Percentiles rank a stretch among this genome's conserved stretches.
Evolutionary conservation across 192 early-diverging fungal genomes (phyloP).

Genomic region (Spizellomyces punctatus): DNA sequence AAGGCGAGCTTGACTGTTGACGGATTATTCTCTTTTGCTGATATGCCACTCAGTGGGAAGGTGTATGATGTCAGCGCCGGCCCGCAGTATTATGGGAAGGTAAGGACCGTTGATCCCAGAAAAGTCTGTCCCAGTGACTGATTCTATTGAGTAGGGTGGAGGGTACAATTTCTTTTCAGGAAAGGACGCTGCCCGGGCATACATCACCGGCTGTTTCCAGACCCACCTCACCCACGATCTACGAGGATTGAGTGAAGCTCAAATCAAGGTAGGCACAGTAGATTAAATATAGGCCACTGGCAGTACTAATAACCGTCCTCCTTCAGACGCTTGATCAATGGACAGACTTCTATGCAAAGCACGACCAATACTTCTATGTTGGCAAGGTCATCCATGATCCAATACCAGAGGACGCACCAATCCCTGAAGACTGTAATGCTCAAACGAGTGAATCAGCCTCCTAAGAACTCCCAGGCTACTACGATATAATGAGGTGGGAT

Average conservation of each 20-base stretch:
- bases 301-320: neutral
- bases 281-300: neutral
- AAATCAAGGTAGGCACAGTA: slow-evolving; percentile 67
- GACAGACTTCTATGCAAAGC: slow-evolving; percentile 86
- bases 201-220: slow-evolving; percentile 92
- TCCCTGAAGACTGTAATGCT: slow-evolving; percentile 72
- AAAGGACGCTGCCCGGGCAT: slow-evolving; percentile 90
- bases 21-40: neutral
- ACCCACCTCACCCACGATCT: slow-evolving; percentile 93
- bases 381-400: slow-evolving; percentile 80
- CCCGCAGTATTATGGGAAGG: slow-evolving; percentile 76
- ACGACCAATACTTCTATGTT: slow-evolving; percentile 84
- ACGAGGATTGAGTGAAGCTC: slow-evolving; percentile 72
- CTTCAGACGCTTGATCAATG: slow-evolving; percentile 71
- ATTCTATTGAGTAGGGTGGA: slow-evolving; percentile 51
- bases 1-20: neutral
- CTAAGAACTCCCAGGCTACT: too few relatives aligned
- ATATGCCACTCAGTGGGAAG: slow-evolving; percentile 68
- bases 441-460: too few relatives aligned
- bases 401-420: slow-evolving; percentile 79
- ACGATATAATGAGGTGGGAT: too few relatives aligned
- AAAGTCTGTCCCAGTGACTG: neutral
- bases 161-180: slow-evolving; percentile 90
- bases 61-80: slow-evolving; percentile 92
- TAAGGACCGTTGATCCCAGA: slow-evolving; percentile 27